Evolutionary conservation across 352 stramenopile species (phyloP), one percentile per base, ranked within the genome.

Genomic region (Globisporangium echinulatum): DNA sequence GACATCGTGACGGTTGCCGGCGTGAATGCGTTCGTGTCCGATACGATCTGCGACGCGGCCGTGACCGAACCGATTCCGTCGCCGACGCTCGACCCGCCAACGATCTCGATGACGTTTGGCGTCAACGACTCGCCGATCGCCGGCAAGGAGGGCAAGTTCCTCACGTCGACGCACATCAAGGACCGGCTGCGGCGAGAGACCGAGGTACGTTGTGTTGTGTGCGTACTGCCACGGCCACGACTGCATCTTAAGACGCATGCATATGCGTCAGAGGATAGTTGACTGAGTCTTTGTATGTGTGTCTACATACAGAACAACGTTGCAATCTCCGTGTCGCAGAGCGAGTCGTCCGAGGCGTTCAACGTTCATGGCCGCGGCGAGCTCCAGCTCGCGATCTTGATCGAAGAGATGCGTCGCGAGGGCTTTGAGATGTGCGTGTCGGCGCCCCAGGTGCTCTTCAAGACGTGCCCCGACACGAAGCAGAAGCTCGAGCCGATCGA

Each of bases 401-500:
- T 99, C 44, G 97, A 99, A 70, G 96, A 98, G 70, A 99, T 99
- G 96, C 81, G 97, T 58, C 87, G 97, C 48, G 97, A 99, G 73
- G 97, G 97, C 9, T 99, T 97, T 58, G 97, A 99, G 79, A 95
- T 99, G 73, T 96, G 92, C 48, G 96, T 99, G 51, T 98, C 93
- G 19, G 96, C 96, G 43, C 97, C 97, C 14, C 88, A 95, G 56
- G 97, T 99, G 56, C 74, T 99, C 14, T 98, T 97, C 60, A 88
- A 91, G 59, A 88, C 68, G 9, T 87, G 82, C 63, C 67, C 77
- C 6, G 86, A 96, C 40, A 97, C 91, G 49, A 96, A 93, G 48
- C 71, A 92, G 56, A 90, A 86, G 56, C 61, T 94, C 19, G 87
- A 96, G 67, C 86, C 86, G 4, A 93, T 97, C 14, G 92, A 98